phyloP scores from a whole-genome alignment of 2,329 filamentous ascomycete genomes.

The Aspergillus sp. region DNA sequence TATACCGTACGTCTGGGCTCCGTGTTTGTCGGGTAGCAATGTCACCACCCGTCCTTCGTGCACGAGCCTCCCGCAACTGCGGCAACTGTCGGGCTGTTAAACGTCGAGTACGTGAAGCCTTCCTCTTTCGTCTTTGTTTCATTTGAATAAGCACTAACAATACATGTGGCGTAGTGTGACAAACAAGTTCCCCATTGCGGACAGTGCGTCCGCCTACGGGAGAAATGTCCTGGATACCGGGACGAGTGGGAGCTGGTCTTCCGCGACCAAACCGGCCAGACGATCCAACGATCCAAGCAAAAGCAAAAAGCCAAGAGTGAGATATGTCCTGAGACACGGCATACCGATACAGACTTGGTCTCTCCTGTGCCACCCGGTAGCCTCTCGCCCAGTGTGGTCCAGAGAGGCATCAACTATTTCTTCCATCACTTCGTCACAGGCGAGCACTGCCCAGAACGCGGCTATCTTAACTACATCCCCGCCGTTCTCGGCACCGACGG shows the following conservation, averaged over 20 bases:
- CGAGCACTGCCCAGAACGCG: conserved; percentile 16
- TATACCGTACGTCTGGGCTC: no score
- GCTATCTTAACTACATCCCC: conserved; percentile 26
- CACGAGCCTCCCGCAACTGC: conserved; percentile 20
- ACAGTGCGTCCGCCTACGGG: conserved; percentile 26
- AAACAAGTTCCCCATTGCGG: conserved; percentile 22
- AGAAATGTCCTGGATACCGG: conserved; percentile 31
- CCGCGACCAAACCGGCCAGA: conserved; percentile 27
- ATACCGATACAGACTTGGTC: neutral
- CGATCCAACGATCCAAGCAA: conserved; percentile 19
- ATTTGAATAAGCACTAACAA: neutral
- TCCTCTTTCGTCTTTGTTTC: neutral
- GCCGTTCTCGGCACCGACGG: conserved; percentile 14
- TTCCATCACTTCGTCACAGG: conserved; percentile 22
- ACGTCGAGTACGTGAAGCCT: conserved; percentile 18
- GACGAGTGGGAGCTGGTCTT: conserved; percentile 34
- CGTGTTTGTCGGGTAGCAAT: no score
- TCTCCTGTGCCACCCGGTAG: conserved; percentile 2
- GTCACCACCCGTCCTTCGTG: neutral
- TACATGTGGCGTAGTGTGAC: conserved; percentile 21
- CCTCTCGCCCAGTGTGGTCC: conserved; percentile 16
- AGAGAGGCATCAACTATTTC: conserved; percentile 29
- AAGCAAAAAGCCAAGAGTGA: neutral
- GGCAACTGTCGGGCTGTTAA: conserved; percentile 23
- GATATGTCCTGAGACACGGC: neutral